Conservation (phyloP, 1,284 basidiomycete genomes). For the Microbotryum scabiosae region DNA sequence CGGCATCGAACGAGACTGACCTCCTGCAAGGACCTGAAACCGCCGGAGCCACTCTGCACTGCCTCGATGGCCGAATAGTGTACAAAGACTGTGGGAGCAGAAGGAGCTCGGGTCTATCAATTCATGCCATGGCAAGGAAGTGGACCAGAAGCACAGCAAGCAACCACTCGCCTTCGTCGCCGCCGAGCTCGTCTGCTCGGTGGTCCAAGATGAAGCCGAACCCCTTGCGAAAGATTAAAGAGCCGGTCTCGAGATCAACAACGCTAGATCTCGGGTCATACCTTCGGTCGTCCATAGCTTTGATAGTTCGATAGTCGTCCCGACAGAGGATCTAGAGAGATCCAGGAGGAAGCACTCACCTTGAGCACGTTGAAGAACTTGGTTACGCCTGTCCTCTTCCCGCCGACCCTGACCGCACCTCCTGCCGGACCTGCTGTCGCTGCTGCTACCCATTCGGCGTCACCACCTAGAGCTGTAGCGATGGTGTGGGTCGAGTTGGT, state of each 20-base stretch:
- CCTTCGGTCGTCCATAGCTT: not conserved
- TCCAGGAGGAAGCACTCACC: not conserved
- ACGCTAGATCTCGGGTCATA: not conserved
- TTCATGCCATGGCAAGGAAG: not conserved
- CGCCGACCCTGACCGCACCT: no score
- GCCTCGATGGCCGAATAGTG: slow-evolving; percentile 22
- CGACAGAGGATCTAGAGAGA: no score
- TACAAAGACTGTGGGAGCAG: slow-evolving; percentile 16
- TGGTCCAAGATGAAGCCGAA: slow-evolving; percentile 27
- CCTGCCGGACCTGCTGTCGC: no score
- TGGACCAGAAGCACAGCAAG: not conserved
- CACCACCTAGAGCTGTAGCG: no score
- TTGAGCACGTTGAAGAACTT: slow-evolving; percentile 28
- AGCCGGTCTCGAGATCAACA: not conserved
- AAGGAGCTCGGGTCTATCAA: not conserved
- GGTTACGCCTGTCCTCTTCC: slow-evolving; percentile 5
- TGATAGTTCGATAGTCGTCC: not conserved
- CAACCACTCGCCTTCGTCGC: slow-evolving; percentile 8
- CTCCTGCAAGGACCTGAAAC: slow-evolving; percentile 2
- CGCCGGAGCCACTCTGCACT: not conserved
- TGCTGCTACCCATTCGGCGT: no score
- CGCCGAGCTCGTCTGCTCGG: slow-evolving; percentile 6
- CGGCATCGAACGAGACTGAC: not conserved
- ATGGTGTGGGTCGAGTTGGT: no score
- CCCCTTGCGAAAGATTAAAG: slow-evolving; percentile 2